Conservation (phyloP, 306 rosid genomes). For the Malus orientalis region DNA sequence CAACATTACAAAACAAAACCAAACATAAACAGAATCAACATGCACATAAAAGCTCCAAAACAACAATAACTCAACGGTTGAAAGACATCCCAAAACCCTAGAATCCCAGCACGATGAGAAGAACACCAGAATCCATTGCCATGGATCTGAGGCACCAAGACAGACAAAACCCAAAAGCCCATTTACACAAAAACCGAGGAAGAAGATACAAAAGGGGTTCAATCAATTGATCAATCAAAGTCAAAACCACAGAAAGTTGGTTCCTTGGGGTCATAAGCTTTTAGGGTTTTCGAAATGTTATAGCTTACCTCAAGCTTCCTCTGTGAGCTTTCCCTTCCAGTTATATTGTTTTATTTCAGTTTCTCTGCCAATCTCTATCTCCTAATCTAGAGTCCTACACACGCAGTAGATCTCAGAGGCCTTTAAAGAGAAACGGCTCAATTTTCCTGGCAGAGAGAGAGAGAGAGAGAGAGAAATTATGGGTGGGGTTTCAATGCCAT, state of each 20-base stretch:
- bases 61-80: not conserved
- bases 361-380: constrained; percentile 30
- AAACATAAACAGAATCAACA: constrained; percentile 9
- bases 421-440: not conserved
- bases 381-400: constrained; percentile 15
- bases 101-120: not conserved
- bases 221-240: constrained; percentile 14
- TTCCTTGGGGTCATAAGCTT: not conserved
- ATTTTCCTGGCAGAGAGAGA: not conserved
- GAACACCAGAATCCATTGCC: constrained; percentile 9
- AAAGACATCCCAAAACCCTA: not conserved
- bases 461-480: constrained; percentile 6
- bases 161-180: not conserved
- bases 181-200: constrained; percentile 12
- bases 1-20: not conserved
- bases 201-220: constrained; percentile 13
- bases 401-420: constrained; percentile 45
- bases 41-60: not conserved
- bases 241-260: constrained; percentile 1
- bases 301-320: constrained; percentile 13
- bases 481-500: constrained; percentile 27
- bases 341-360: not conserved
- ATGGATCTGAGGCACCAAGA: constrained; percentile 37
- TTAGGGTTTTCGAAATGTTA: constrained; percentile 38
- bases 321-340: not conserved